Conservation (phyloP, 164 flowering plant genomes). For the Liquidambar formosana region DNA sequence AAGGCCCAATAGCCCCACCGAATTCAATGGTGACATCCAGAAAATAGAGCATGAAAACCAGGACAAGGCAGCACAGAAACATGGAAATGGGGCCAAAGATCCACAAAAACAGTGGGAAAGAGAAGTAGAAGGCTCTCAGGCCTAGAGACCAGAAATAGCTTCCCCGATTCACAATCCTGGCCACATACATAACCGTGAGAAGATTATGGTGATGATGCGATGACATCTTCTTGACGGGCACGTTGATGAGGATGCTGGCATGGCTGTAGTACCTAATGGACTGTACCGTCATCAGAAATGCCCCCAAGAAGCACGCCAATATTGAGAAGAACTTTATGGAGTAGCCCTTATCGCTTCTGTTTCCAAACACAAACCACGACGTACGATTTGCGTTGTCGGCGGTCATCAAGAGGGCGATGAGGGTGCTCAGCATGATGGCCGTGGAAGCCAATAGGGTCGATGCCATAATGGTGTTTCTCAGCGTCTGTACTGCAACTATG, state of each 20-base stretch:
- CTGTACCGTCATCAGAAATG: slow-evolving; percentile 75
- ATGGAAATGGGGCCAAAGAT: slow-evolving; percentile 88
- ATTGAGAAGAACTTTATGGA: slow-evolving; percentile 75
- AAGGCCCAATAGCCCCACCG: slow-evolving; percentile 15
- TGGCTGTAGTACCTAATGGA: slow-evolving; percentile 89
- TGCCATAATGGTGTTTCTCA: slow-evolving; percentile 93
- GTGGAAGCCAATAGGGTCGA: slow-evolving; percentile 82
- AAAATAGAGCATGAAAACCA: slow-evolving; percentile 60
- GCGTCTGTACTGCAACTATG: slow-evolving; percentile 78
- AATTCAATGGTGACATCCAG: slow-evolving; percentile 50
- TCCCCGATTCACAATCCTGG: slow-evolving; percentile 53
- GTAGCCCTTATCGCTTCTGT: slow-evolving; percentile 44
- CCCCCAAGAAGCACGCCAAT: slow-evolving; percentile 63
- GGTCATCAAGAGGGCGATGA: slow-evolving; percentile 72
- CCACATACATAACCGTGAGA: slow-evolving; percentile 58
- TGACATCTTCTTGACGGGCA: slow-evolving; percentile 54
- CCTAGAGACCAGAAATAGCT: slow-evolving; percentile 91
- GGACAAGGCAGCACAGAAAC: slow-evolving; percentile 50
- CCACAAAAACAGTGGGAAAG: slow-evolving; percentile 86
- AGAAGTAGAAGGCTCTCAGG: slow-evolving; percentile 74
- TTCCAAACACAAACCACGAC: slow-evolving; percentile 36
- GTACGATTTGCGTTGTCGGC: slow-evolving; percentile 13
- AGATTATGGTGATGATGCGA: slow-evolving; percentile 19
- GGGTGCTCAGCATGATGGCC: slow-evolving; percentile 77
- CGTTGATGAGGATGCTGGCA: slow-evolving; percentile 85